These are phyloP conservation scores for Claviceps monticola DNA, from an alignment of 2,329 filamentous ascomycete species.

Conservation along the genomic window DNA sequence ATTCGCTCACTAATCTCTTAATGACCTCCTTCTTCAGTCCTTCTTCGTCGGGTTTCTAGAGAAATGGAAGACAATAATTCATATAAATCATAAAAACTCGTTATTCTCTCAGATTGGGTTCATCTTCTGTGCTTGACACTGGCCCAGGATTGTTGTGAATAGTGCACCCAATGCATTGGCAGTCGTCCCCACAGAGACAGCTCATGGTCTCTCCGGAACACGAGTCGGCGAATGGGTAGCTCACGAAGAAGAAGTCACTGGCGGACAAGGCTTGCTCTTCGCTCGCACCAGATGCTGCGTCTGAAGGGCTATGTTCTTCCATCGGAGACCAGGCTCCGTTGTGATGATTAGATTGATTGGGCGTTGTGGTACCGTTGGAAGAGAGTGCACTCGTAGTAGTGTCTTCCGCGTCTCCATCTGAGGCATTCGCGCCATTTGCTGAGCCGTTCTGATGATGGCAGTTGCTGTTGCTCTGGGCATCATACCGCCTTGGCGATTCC, in stretches of 20 bases:
- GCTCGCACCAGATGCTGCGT: slow-evolving; percentile 27
- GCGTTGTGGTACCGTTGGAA: slow-evolving; percentile 9
- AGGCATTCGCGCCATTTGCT: slow-evolving; percentile 13
- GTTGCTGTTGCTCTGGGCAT: slow-evolving; percentile 7
- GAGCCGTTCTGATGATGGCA: slow-evolving; percentile 7
- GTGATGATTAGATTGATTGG: slow-evolving; percentile 5
- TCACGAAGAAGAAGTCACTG: slow-evolving; percentile 46
- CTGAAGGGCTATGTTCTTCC: slow-evolving; percentile 32
- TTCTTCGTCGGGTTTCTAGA: not conserved
- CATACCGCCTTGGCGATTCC: slow-evolving; percentile 14
- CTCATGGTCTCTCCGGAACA: slow-evolving; percentile 35
- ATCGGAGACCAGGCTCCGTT: slow-evolving; percentile 23
- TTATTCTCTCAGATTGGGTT: not conserved
- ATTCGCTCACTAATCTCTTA: no score
- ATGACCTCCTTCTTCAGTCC: no score
- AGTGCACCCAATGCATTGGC: slow-evolving; percentile 41
- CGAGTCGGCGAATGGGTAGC: slow-evolving; percentile 32
- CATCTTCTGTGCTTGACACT: not conserved
- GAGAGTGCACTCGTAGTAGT: slow-evolving; percentile 8
- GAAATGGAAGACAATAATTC: not conserved
- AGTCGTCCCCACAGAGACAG: slow-evolving; percentile 47
- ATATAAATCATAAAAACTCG: not conserved
- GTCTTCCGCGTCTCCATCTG: slow-evolving; percentile 10
- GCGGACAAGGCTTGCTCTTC: slow-evolving; percentile 39
- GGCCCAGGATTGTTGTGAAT: slow-evolving; percentile 30